These are phyloP conservation scores for Mucor irregularis DNA, from an alignment of 371 early-diverging fungal species.

Conservation along the genomic window DNA sequence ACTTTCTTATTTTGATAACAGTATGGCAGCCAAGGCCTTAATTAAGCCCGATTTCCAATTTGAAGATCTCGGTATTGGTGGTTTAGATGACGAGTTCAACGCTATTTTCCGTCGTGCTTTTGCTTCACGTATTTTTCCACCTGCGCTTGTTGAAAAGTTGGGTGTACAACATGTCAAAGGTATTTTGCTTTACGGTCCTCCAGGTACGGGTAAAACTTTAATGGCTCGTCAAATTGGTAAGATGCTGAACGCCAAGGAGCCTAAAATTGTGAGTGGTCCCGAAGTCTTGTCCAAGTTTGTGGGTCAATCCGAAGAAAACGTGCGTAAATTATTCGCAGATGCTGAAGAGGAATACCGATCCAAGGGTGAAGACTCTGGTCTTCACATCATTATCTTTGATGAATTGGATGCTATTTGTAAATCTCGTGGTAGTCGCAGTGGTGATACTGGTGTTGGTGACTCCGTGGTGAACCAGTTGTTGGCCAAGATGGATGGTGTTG, in stretches of 20 bases:
- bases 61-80: slow-evolving; percentile 99
- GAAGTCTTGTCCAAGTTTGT: slow-evolving; percentile 99
- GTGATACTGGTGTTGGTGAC: slow-evolving; percentile 97
- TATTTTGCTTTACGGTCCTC: slow-evolving; percentile 90
- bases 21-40: slow-evolving; percentile 64
- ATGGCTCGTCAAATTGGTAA: slow-evolving; percentile 99
- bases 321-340: slow-evolving; percentile 96
- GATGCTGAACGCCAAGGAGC: slow-evolving; percentile 96
- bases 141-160: slow-evolving; percentile 92
- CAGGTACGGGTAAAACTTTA: slow-evolving; percentile 99
- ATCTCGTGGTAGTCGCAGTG: slow-evolving; percentile 94
- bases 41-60: slow-evolving; percentile 97
- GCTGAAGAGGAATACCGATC: slow-evolving; percentile 97
- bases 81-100: slow-evolving; percentile 96
- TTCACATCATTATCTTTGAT: slow-evolving; percentile 99
- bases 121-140: slow-evolving; percentile 98
- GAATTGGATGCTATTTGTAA: slow-evolving; percentile 99
- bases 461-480: slow-evolving; percentile 99
- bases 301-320: slow-evolving; percentile 99
- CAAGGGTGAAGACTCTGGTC: slow-evolving; percentile 90
- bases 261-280: slow-evolving; percentile 98
- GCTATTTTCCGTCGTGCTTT: slow-evolving; percentile 99
- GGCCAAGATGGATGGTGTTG: slow-evolving; percentile 99
- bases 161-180: slow-evolving; percentile 97
- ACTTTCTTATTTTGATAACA: too few species aligned